Conservation (phyloP, 345 rosid species). For the Camelina neglecta region DNA sequence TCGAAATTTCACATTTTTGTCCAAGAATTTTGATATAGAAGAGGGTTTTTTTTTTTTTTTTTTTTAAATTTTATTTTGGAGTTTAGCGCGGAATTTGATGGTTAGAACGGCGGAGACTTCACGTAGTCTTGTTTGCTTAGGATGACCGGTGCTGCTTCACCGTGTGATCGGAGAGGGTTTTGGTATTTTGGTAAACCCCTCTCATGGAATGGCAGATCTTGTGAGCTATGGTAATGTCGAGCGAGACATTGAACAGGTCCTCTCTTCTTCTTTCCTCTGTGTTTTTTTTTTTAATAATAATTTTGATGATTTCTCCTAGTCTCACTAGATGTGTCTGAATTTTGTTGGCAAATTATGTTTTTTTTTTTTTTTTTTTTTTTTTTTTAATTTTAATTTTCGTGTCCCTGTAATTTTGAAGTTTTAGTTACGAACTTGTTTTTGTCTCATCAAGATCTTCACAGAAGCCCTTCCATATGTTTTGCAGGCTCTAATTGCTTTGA, state of each 20-base stretch:
- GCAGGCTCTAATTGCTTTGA: slow-evolving; percentile 86
- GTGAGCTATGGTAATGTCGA: slow-evolving; percentile 84
- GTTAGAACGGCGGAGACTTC: slow-evolving; percentile 48
- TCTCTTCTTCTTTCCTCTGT: not conserved
- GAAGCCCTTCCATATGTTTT: slow-evolving; percentile 21
- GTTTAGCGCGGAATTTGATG: slow-evolving; percentile 37
- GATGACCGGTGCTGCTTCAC: slow-evolving; percentile 87
- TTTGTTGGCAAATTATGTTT: too few species aligned
- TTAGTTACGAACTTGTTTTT: not conserved
- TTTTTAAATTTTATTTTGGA: too few species aligned
- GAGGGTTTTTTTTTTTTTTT: too few species aligned
- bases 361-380: too few species aligned
- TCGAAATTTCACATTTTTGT: not conserved
- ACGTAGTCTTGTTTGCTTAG: slow-evolving; percentile 51
- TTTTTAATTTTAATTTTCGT: too few species aligned
- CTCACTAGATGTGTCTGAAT: not conserved
- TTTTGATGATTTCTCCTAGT: too few species aligned
- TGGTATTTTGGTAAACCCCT: slow-evolving; percentile 59
- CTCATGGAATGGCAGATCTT: slow-evolving; percentile 99
- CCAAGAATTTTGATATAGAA: not conserved
- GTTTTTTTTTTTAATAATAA: not conserved
- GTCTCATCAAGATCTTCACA: slow-evolving; percentile 13
- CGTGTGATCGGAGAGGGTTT: slow-evolving; percentile 80
- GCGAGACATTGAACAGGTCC: slow-evolving; percentile 85
- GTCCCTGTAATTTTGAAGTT: slow-evolving; percentile 11